Base-by-base conservation (phyloP, 176 grass and related monocot species). In the Zea luxurians region DNA sequence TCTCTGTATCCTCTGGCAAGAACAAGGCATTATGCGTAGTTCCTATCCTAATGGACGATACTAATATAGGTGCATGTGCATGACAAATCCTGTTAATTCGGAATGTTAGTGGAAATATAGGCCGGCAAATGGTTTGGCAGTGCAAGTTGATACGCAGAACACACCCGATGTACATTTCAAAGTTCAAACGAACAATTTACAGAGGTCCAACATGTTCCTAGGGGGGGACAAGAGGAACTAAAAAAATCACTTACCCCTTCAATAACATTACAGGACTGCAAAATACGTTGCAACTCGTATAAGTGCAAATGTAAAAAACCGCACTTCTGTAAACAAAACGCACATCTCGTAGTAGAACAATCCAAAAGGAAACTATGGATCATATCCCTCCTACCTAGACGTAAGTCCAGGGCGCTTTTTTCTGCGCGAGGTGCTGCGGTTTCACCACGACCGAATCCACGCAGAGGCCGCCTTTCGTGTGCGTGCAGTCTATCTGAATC, bases 401-500 rank as follows among this genome's bases (percentile, higher is more conserved):
- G 59, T 12, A 78, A 70, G 4, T 9, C 40, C 20, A 16, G 49
- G 71, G 37, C 46, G 12, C 35, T 18, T 78, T 86, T 73, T 73
- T 80, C 71, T 80, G 68, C 9, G 17, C 13, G 13, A 86, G 82
- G 62, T 86, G 87, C 45, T 92, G 78, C 2, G 91, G 95, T 50
- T 86, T 82, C 72, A 98, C 75, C 47, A 86, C 50, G 66, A 92
- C 95, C 8, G 91, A 94, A 86, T 98, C 95, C n/a, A 98, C 80
- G 17, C 89, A 98, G 4, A 99, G 86, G 10, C 92, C 92, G 12
- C 96, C 92, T 83, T 98, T 99, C 4, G 86, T 95, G 84, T 99
- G 96, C 5, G 96, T 99, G 86, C 96, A 99, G 21, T 99, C 96
- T 71, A 95, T 99, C 65, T 99, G 96, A 84, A 84, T 68, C 96